Evolutionary conservation across 163 green algal species (phyloP), one percentile per base, ranked within the genome.

Genomic region (Chloromonas sp.): DNA sequence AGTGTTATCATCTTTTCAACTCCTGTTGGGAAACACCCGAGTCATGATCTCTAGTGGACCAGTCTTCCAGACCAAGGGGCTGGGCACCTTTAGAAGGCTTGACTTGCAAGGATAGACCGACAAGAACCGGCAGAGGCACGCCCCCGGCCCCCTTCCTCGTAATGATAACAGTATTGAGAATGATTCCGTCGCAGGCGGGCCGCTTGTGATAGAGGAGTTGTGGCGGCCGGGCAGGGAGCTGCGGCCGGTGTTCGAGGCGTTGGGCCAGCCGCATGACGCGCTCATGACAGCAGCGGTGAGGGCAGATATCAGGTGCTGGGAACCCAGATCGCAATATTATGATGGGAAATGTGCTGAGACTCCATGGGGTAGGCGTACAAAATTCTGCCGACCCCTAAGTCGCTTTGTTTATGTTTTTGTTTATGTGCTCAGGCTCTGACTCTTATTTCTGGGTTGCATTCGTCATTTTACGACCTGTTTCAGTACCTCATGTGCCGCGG

Each of bases 171-270:
- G 71, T 15, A n/a, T 14, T n/a, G 58, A 79, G 71, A n/a, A 57
- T n/a, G 15, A 15, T 14, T 36, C 13, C 2, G 77, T 3, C 2
- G 77, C 36, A 2, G 15, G 14, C 1, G 77, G 15, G 79, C 59
- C 58, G 59, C 59, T 82, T 59, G 14, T 81, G 13, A 79, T 91
- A 15, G 86, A 89, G 74, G 88, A 91, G 82, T 58, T 91, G 76
- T 89, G 60, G 66, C 82, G 84, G 70, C 82, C 88, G 0, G 84
- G 86, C 2, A 89, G 83, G 83, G 88, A 91, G 88, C 85, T 91
- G 74, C 61, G 83, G 60, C 84, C 84, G 2, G 36, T 91, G 0
- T 87, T 91, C 57, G 88, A 89, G 77, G 88, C 86, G 14, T 14
- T 89, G 8, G 79, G 76, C 0, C 66, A 88, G 1, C 61, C 2